Evolutionary conservation across 1,139 yeast species (phyloP).

Genomic region (Blastobotrys persicus): DNA sequence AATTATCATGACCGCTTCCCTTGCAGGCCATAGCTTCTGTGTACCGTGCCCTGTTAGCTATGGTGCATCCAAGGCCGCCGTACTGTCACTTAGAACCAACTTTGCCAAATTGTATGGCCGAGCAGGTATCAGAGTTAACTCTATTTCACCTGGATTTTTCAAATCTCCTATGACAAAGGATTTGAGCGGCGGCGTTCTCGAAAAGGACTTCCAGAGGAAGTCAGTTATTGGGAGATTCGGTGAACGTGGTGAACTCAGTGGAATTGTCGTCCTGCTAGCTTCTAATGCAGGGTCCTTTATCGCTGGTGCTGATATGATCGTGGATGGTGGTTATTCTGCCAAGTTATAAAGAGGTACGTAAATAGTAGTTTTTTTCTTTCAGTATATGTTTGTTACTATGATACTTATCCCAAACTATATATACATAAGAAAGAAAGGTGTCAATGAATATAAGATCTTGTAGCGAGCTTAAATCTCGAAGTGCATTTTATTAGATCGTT

Average conservation of each 20-base stretch:
- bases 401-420: no score
- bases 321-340: constrained; percentile 62
- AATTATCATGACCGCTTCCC: constrained; percentile 14
- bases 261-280: constrained; percentile 77
- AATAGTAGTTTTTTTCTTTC: neutral
- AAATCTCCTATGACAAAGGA: constrained; percentile 42
- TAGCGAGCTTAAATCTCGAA: no score
- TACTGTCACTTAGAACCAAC: constrained; percentile 48
- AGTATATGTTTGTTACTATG: no score
- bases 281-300: constrained; percentile 75
- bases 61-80: constrained; percentile 57
- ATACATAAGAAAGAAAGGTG: no score
- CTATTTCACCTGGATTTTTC: constrained; percentile 78
- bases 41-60: constrained; percentile 39
- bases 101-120: constrained; percentile 51
- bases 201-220: constrained; percentile 7
- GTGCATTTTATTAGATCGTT: neutral
- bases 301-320: constrained; percentile 71
- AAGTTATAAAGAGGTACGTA: constrained; percentile 2
- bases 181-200: constrained; percentile 13
- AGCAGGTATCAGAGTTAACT: constrained; percentile 55
- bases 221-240: constrained; percentile 39
- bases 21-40: constrained; percentile 12
- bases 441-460: no score
- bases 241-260: constrained; percentile 68